Percentiles rank a stretch among this genome's conserved stretches.
phyloP scores from a whole-genome alignment of 2,329 filamentous ascomycete species.

The Colletotrichum siamense region DNA sequence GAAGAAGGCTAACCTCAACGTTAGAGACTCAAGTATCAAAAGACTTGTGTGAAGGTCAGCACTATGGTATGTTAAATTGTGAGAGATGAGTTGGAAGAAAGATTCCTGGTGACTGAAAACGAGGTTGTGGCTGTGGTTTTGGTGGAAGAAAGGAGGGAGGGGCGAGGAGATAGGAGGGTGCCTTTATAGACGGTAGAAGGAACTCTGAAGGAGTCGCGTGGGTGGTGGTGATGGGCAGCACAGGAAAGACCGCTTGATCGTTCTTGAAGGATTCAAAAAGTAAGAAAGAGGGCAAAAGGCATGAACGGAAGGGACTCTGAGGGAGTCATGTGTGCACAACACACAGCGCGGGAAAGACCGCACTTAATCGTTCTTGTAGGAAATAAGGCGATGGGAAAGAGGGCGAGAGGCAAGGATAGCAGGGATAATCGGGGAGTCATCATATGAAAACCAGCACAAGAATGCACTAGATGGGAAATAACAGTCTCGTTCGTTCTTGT shows the following conservation, averaged over 20 bases:
- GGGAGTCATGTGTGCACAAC: neutral
- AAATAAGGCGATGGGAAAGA: rapidly evolving
- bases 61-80: too few relatives aligned
- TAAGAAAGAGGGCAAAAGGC: neutral
- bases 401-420: neutral
- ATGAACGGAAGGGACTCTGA: neutral
- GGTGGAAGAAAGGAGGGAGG: neutral
- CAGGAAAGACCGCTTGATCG: neutral
- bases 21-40: too few relatives aligned
- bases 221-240: neutral
- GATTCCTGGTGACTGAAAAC: too few relatives aligned
- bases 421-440: too few relatives aligned
- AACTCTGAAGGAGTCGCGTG: neutral
- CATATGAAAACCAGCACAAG: too few relatives aligned
- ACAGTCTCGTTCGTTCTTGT: too few relatives aligned
- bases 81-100: too few relatives aligned
- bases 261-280: neutral
- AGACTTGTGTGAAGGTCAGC: too few relatives aligned
- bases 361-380: neutral
- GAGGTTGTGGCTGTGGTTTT: neutral
- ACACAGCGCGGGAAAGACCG: neutral
- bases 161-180: neutral
- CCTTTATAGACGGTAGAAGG: neutral
- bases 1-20: too few relatives aligned
- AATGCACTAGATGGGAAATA: too few relatives aligned